Evolutionary conservation across 805 yeast genomes (phyloP).

Genomic region (Starmerella floricola): DNA sequence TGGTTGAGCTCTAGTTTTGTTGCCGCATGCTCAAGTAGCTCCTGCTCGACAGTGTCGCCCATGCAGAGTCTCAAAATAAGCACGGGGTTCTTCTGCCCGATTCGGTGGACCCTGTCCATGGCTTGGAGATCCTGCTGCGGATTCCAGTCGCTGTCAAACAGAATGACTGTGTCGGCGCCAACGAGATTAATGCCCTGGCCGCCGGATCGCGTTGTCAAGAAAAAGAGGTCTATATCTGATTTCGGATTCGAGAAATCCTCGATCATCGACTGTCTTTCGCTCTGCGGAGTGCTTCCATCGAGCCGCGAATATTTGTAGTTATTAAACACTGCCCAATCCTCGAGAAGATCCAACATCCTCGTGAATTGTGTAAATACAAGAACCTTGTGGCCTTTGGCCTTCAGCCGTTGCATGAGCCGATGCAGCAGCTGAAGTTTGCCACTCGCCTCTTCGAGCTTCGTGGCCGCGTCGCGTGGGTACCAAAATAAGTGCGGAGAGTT

Average conservation of each 20-base stretch:
- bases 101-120: constrained; percentile 87
- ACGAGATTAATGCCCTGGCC: constrained; percentile 83
- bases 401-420: constrained; percentile 44
- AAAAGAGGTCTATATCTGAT: constrained; percentile 39
- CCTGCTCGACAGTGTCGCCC: constrained; percentile 71
- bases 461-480: constrained; percentile 47
- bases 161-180: constrained; percentile 77
- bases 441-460: constrained; percentile 40
- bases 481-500: constrained; percentile 76
- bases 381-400: constrained; percentile 48
- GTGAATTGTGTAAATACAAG: constrained; percentile 83
- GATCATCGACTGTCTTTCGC: constrained; percentile 53
- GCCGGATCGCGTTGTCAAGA: constrained; percentile 86
- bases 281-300: constrained; percentile 64
- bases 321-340: constrained; percentile 54
- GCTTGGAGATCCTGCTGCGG: constrained; percentile 96
- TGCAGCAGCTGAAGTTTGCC: constrained; percentile 63
- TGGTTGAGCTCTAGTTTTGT: constrained; percentile 69
- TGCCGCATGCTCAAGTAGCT: constrained; percentile 64
- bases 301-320: constrained; percentile 43
- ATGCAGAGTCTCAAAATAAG: constrained; percentile 67
- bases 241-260: constrained; percentile 36
- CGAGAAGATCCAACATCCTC: constrained; percentile 63
- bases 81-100: constrained; percentile 81
- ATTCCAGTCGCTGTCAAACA: constrained; percentile 93